These are phyloP conservation scores for Anacardium occidentale DNA, from an alignment of 345 rosid species.

Conservation along the genomic window DNA sequence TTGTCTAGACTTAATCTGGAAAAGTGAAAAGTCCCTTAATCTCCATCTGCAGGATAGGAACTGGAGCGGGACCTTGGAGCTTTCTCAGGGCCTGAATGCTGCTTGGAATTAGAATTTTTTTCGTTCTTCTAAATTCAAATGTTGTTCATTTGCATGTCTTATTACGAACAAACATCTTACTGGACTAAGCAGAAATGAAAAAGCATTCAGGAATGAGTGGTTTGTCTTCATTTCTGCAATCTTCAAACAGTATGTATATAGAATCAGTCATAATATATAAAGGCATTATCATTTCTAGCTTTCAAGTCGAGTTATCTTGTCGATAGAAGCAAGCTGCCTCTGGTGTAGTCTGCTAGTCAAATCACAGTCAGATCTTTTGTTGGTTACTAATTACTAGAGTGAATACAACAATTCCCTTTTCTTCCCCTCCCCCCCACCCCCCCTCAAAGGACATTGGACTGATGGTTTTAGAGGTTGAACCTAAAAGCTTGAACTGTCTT, in stretches of 20 bases:
- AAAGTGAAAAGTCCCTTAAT: background rate
- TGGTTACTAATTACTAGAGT: no score
- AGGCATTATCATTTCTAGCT: background rate
- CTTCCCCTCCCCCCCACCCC: no score
- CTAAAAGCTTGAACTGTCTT: no score
- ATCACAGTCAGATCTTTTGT: no score
- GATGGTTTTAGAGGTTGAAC: no score
- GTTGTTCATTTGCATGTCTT: background rate
- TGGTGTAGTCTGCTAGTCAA: no score
- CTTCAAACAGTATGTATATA: background rate
- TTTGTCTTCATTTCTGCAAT: background rate
- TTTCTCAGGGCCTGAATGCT: conserved; percentile 31
- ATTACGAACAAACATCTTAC: no score
- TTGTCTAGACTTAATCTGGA: background rate
- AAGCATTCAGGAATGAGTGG: background rate
- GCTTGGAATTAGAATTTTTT: background rate
- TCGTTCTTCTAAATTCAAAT: background rate
- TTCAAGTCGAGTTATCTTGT: background rate
- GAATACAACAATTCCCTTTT: no score
- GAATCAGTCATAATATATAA: background rate
- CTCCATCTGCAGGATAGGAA: conserved; percentile 34
- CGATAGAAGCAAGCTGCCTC: no score
- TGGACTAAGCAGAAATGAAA: background rate
- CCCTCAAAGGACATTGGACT: no score
- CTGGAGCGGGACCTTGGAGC: conserved; percentile 46